Evolutionary conservation across 805 yeast genomes (phyloP), one percentile per base, ranked within the genome.

Genomic region (Myxozyma mucilagina): DNA sequence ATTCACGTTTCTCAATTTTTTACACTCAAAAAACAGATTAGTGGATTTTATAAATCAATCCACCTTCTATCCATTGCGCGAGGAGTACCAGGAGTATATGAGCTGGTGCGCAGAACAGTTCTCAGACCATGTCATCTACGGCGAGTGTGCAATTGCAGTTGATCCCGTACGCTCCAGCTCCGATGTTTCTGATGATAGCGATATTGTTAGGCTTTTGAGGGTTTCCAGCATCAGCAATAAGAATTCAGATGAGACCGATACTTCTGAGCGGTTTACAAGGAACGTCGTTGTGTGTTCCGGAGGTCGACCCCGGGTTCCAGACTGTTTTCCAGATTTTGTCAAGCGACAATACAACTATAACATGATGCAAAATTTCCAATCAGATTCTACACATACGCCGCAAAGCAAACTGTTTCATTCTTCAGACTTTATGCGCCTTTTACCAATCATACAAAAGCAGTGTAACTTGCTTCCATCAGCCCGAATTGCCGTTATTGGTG

Each of bases 41-140:
- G 29, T 68, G 10, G 57, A 57, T 14, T 69, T 69, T 45, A 57
- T 62, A 7, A 69, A 69, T 51, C 54, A 60, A 36, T 54, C 57
- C 10, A 67, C 69, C n/a, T 65, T 68, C 41, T 64, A 69, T 18
- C 71, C 71, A 2, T 41, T 60, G 34, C 68, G 71, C 13, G 66
- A 60, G 44, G 71, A 69, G 47, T 69, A 64, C 36, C 65, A 69
- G 39, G 66, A 66, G 32, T 69, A 69, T 56, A 64, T 69, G 69
- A 53, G 57, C 32, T 69, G 71, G 71, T 68, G 70, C 36, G 71
- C 71, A 16, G 34, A 42, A 14, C 56, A 56, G n/a, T 67, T 69
- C 32, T 44, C 42, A 8, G 16, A 43, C 9, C 52, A 36, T 10
- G 69, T 69, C 8, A n/a, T 16, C 13, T 69, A 69, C 53, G 62